These are phyloP conservation scores for Mycosphaerella sp. DNA, from an alignment of 2,329 filamentous ascomycete species.

Conservation along the genomic window DNA sequence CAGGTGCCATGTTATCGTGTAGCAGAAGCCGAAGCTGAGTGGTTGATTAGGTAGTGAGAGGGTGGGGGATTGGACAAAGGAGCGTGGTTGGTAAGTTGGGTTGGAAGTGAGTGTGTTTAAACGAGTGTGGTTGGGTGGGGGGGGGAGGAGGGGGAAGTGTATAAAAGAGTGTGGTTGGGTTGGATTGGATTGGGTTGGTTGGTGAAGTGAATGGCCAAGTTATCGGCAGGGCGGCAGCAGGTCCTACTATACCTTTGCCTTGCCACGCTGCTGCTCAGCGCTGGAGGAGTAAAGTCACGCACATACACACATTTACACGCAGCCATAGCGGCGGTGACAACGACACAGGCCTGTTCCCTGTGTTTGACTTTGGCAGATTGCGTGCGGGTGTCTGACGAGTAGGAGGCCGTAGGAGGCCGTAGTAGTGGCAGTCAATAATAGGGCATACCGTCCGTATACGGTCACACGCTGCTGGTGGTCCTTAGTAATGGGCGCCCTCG, in stretches of 20 bases:
- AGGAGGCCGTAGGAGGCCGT: no score
- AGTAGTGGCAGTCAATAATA: no score
- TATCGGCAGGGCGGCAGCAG: neutral
- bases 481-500: no score
- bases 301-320: neutral
- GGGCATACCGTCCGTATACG: no score
- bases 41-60: no score
- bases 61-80: no score
- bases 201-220: no score
- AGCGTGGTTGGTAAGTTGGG: no score
- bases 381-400: neutral
- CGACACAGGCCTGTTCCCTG: conserved; percentile 5
- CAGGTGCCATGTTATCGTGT: conserved; percentile 6
- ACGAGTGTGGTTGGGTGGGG: no score
- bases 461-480: no score
- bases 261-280: neutral
- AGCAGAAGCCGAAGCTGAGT: neutral
- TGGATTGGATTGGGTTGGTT: neutral
- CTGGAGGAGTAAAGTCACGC: neutral
- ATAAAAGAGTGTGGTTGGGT: neutral
- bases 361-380: conserved; percentile 1
- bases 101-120: no score
- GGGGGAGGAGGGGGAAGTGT: no score
- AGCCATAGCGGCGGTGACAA: conserved; percentile 8
- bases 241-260: neutral